phyloP scores from a whole-genome alignment of 306 rosid genomes.

The Corylus heterophylla region DNA sequence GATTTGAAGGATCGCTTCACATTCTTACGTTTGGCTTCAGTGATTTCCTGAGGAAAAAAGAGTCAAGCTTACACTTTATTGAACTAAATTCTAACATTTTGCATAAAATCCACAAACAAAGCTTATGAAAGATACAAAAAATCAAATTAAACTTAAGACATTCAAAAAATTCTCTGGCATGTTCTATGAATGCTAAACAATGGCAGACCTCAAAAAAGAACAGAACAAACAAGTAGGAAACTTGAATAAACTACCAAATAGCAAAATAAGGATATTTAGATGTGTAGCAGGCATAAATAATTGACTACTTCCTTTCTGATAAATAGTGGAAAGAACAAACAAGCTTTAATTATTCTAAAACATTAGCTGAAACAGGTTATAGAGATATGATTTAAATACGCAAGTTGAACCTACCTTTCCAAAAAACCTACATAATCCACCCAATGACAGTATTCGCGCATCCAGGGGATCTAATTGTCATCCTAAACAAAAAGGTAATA shows the following conservation, averaged over 20 bases:
- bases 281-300: background rate
- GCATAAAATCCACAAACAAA: background rate
- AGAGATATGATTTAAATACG: too few species aligned
- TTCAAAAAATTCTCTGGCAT: background rate
- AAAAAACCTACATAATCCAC: too few species aligned
- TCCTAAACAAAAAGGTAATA: too few species aligned
- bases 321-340: too few species aligned
- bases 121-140: background rate
- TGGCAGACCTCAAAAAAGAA: background rate
- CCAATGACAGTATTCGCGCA: too few species aligned
- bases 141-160: background rate
- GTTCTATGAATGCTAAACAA: background rate
- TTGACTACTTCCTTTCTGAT: too few species aligned
- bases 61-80: background rate
- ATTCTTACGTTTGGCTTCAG: conserved; percentile 75
- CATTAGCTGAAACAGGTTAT: too few species aligned
- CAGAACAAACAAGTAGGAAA: background rate
- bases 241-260: background rate
- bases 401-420: too few species aligned
- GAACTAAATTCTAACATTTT: background rate
- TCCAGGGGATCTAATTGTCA: too few species aligned
- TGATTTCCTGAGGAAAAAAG: conserved; percentile 53
- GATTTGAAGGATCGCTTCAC: conserved; percentile 74
- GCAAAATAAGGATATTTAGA: background rate
- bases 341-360: too few species aligned